phyloP scores from a whole-genome alignment of 495 filamentous ascomycete species.

The Hyaloscypha bicolor region DNA sequence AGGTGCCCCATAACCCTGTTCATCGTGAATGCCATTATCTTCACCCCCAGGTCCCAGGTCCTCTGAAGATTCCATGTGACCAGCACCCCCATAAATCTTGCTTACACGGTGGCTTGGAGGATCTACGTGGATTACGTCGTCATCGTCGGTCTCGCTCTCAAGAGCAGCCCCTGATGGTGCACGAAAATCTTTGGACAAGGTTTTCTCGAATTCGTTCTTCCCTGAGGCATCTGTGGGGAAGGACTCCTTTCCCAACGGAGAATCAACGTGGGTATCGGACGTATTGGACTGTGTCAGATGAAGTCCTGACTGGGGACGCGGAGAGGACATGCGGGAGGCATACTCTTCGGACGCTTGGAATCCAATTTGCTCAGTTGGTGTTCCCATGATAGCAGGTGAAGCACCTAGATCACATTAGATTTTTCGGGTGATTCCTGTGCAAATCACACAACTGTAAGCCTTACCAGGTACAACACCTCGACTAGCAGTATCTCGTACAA shows the following conservation, averaged over 20 bases:
- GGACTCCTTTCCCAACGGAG: slow-evolving; percentile 37
- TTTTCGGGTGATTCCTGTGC: slow-evolving; percentile 25
- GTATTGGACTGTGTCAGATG: slow-evolving; percentile 40
- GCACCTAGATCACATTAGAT: slow-evolving; percentile 45
- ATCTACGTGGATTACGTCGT: slow-evolving; percentile 75
- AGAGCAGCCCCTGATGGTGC: slow-evolving; percentile 37
- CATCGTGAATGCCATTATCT: slow-evolving; percentile 51
- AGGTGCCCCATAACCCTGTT: slow-evolving; percentile 62
- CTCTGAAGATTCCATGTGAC: slow-evolving; percentile 28
- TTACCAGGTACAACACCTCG: slow-evolving; percentile 64
- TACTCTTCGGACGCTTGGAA: slow-evolving; percentile 82
- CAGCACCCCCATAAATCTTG: slow-evolving; percentile 61
- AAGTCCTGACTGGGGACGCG: slow-evolving; percentile 52
- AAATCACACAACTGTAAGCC: slow-evolving; percentile 40
- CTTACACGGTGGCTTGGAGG: slow-evolving; percentile 64
- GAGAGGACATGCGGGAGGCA: slow-evolving; percentile 67
- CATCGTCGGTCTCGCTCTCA: slow-evolving; percentile 53
- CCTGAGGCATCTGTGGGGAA: slow-evolving; percentile 44
- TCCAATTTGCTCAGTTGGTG: slow-evolving; percentile 78
- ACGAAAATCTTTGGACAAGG: slow-evolving; percentile 30
- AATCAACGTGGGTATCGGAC: slow-evolving; percentile 55
- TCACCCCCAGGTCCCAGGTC: slow-evolving; percentile 30
- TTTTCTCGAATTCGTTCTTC: slow-evolving; percentile 33
- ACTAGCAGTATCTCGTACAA: slow-evolving; percentile 73
- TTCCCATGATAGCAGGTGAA: slow-evolving; percentile 54